Percentiles rank a stretch among this genome's conserved stretches.
Evolutionary conservation across 345 rosid genomes (phyloP).

Genomic region (Ceriops zippeliana): DNA sequence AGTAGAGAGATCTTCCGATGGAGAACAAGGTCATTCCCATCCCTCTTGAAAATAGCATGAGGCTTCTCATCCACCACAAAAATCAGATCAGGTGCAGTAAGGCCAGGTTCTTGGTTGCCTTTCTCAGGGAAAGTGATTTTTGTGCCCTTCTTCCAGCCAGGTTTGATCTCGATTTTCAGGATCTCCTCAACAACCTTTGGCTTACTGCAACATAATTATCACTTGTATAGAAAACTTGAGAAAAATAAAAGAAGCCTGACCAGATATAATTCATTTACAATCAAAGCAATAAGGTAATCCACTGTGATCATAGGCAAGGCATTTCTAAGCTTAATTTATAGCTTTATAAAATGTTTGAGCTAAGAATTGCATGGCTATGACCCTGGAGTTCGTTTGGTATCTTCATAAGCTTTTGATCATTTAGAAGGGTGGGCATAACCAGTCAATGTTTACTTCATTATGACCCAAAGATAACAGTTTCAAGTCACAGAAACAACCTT

Average conservation of each 20-base stretch:
- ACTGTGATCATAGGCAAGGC: neutral
- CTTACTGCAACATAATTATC: constrained; percentile 34
- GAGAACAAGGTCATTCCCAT: constrained; percentile 50
- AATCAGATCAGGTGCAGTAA: constrained; percentile 25
- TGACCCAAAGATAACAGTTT: too few species aligned
- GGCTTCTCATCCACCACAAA: constrained; percentile 60
- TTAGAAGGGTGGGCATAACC: too few species aligned
- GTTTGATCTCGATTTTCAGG: constrained; percentile 33
- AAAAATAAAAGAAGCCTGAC: neutral
- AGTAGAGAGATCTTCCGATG: constrained; percentile 35
- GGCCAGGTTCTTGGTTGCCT: constrained; percentile 32
- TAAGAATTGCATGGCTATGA: too few species aligned
- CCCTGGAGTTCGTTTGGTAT: too few species aligned
- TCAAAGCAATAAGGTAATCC: neutral
- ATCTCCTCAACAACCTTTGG: constrained; percentile 64
- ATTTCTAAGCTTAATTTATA: neutral
- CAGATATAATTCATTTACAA: neutral
- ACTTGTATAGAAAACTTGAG: neutral
- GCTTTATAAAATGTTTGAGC: neutral
- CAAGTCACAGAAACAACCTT: too few species aligned
- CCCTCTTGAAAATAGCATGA: constrained; percentile 49
- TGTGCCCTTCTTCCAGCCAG: constrained; percentile 39
- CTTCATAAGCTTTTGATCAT: too few species aligned
- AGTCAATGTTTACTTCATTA: too few species aligned
- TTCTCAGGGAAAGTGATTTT: constrained; percentile 37